These are phyloP conservation scores for Mycena citricolor DNA, from an alignment of 1,284 basidiomycete species.

Conservation along the genomic window DNA sequence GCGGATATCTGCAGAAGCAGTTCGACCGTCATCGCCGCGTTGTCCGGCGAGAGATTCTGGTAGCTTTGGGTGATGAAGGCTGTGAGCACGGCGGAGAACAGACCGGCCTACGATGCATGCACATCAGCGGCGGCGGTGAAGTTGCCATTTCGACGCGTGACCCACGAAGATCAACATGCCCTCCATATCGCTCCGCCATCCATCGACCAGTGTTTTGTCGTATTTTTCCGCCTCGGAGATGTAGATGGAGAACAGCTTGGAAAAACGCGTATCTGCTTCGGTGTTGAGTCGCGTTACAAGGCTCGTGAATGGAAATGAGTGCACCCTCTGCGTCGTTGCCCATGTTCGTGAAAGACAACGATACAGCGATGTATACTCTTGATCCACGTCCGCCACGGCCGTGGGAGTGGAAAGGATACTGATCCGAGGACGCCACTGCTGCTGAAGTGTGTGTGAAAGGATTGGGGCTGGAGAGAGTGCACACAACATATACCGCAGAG, in stretches of 20 bases:
- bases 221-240: slow-evolving; percentile 18
- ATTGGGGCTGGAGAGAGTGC: too few relatives aligned
- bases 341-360: too few relatives aligned
- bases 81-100: slow-evolving; percentile 20
- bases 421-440: too few relatives aligned
- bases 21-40: slow-evolving; percentile 4
- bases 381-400: too few relatives aligned
- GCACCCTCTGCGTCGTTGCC: too few relatives aligned
- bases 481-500: too few relatives aligned
- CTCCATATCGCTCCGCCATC: slow-evolving; percentile 20
- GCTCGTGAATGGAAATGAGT: too few relatives aligned
- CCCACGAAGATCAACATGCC: slow-evolving; percentile 21
- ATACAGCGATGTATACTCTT: too few relatives aligned
- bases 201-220: slow-evolving; percentile 18
- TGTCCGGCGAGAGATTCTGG: slow-evolving; percentile 8
- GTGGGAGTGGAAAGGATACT: too few relatives aligned
- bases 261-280: too few relatives aligned
- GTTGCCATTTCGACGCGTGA: background rate
- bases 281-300: too few relatives aligned
- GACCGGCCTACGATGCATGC: slow-evolving; percentile 15
- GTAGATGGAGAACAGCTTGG: slow-evolving; percentile 20
- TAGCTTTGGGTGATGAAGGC: slow-evolving; percentile 22
- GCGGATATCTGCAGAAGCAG: slow-evolving; percentile 12
- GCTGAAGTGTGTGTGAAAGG: too few relatives aligned
- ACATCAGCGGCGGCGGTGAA: background rate